phyloP scores from a whole-genome alignment of 345 rosid species.

The Citrus sinensis region DNA sequence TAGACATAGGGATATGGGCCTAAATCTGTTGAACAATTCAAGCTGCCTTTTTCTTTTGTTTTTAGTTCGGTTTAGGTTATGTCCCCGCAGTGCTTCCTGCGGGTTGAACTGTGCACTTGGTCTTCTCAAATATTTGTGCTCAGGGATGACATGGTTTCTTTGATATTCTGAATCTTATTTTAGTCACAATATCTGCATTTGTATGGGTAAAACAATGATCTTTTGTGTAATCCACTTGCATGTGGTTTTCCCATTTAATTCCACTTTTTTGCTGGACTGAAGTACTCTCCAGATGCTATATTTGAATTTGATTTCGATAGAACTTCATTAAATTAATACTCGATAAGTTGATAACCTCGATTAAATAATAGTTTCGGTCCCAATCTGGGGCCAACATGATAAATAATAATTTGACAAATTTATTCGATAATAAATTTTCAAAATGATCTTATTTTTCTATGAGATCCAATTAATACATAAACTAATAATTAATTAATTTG shows the following conservation, averaged over 20 bases:
- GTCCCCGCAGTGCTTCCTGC: background rate
- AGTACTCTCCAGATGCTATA: background rate
- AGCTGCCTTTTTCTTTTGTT: background rate
- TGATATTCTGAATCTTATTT: background rate
- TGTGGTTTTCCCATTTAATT: background rate
- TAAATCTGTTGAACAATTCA: too few species aligned
- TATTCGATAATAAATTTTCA: too few species aligned
- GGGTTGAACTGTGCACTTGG: background rate
- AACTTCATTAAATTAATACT: too few species aligned
- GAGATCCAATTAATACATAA: too few species aligned
- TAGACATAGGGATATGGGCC: too few species aligned
- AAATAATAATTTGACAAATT: too few species aligned
- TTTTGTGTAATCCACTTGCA: background rate
- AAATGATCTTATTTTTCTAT: too few species aligned
- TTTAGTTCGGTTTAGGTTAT: background rate
- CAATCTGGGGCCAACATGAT: too few species aligned
- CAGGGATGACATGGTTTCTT: background rate
- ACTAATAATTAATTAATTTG: too few species aligned
- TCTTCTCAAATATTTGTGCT: background rate
- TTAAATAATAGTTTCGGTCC: too few species aligned
- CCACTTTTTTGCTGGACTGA: background rate
- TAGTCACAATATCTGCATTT: background rate
- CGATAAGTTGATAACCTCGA: too few species aligned
- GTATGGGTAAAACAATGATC: background rate
- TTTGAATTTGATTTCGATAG: background rate